Base-by-base conservation (phyloP, 371 early-diverging fungal species). In the Mortierella sp. region DNA sequence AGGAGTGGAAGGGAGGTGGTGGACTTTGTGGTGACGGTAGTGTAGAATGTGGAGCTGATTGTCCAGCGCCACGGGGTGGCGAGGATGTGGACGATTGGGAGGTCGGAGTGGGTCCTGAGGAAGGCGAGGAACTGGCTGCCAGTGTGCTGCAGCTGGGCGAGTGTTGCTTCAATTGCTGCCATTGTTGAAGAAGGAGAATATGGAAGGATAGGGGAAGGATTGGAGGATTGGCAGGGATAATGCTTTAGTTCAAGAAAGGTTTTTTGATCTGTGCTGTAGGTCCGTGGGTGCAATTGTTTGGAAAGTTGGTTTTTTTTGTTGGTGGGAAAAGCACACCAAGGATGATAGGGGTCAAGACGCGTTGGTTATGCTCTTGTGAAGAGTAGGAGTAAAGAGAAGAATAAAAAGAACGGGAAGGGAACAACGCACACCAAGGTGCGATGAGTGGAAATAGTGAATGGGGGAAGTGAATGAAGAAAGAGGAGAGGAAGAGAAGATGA, bases 51-150 rank as follows among this genome's bases (percentile, higher is more conserved):
- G 4, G 72, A 44, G 18, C 32, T 46, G 24, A 12, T 43, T 5
- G 78, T 72, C 83, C 79, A 83, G 27, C 38, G 60, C 81, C 81
- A 80, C 0, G 70, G 46, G 11, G 29, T 32, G 38, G 76, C 48
- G 21, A 48, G 56, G 49, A 21, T 41, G 38, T 48, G 68, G 11
- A 38, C 68, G 8, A 68, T 3, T 10, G 68, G 41, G 24, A 21
- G 38, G 41, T 68, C 18, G n/a, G 68, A 68, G 68, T 68, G 68
- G 24, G 43, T 35, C 11, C 41, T 21, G 41, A 68, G 68, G 11
- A 68, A 41, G 38, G 24, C 8, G 0, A 68, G 24, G 68, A 68
- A 68, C 24, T 41, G 68, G 8, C 24, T 7, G 11, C 68, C 38
- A 11, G 24, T 41, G 21, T 41, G 8, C 21, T 38, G 38, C 21